Evolutionary conservation across 2,329 filamentous ascomycete species (phyloP), one percentile per base, ranked within the genome.

Genomic region (Ascochyta rabiei): DNA sequence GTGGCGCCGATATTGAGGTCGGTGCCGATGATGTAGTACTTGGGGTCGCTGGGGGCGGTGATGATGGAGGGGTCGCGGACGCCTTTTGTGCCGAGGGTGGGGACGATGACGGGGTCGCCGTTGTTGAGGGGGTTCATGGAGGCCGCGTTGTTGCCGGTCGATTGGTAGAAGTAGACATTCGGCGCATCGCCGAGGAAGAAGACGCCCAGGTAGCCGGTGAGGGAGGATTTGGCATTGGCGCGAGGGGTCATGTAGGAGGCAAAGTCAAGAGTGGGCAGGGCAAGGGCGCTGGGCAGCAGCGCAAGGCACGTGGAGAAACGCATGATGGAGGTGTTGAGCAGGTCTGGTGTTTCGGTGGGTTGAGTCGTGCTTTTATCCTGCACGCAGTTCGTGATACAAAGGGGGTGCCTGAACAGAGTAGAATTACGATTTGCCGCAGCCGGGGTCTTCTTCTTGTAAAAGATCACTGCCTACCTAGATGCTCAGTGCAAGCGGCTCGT

Each of bases 11-110:
- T 84, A 51, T 85, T 69, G 10, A 85, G 67, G 60, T 85, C 82
- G 0, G 81, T 84, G 1, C 81, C 81, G 42, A 84, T 75, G 42
- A 84, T 82, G 56, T 82, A 84, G 80, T 81, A 84, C 68, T 83
- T 84, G 60, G 74, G 76, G 0, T 78, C 79, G 2, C 77, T 79
- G 1, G 80, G 80, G 8, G 74, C 62, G 18, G 39, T 44, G 16
- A 84, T 76, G 19, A 84, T 76, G 4, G 77, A 77, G 0, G 82
- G 81, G 47, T 84, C 82, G 9, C 82, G 75, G 2, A 84, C 80
- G 16, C 82, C 83, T 0, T 75, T 73, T 0, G 82, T 84, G 12
- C 82, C 82, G 49, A 78, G 75, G 0, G 78, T 82, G 1, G 82
- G 80, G 33, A 69, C 75, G 23, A 84, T 67, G 45, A 84, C 74